Conservation (phyloP, 2,329 filamentous ascomycete genomes). For the Torrubiella hemipterigena region DNA sequence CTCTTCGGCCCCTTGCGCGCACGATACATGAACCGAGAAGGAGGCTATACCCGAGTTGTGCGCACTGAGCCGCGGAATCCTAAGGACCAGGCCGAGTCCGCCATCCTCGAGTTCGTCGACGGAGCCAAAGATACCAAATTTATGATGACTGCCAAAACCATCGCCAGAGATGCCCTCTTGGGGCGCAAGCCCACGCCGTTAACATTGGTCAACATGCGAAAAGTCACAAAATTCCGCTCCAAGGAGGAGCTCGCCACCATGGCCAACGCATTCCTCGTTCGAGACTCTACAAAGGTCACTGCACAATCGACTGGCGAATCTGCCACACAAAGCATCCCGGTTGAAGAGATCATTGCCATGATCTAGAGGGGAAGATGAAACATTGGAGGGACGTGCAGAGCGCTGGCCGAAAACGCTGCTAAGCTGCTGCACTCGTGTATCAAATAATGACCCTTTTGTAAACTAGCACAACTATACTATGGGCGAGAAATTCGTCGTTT, state of each 20-base stretch:
- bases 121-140: slow-evolving; percentile 90
- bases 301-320: too few relatives aligned
- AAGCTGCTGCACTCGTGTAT: too few relatives aligned
- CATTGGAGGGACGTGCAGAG: too few relatives aligned
- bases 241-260: slow-evolving; percentile 55
- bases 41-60: slow-evolving; percentile 90
- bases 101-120: slow-evolving; percentile 91
- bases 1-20: slow-evolving; percentile 73
- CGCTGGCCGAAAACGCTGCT: too few relatives aligned
- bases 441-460: too few relatives aligned
- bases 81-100: slow-evolving; percentile 74
- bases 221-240: slow-evolving; percentile 72
- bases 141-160: slow-evolving; percentile 77
- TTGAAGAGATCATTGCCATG: too few relatives aligned
- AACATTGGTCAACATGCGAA: slow-evolving; percentile 67
- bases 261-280: slow-evolving; percentile 31
- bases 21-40: slow-evolving; percentile 68
- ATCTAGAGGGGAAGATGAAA: too few relatives aligned
- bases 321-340: too few relatives aligned
- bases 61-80: slow-evolving; percentile 80
- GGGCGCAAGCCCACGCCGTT: slow-evolving; percentile 53
- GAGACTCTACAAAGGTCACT: slow-evolving; percentile 11
- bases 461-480: too few relatives aligned
- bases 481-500: too few relatives aligned
- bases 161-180: slow-evolving; percentile 51